Evolutionary conservation across 176 grass and related monocot species (phyloP), one percentile per base, ranked within the genome.

Genomic region (Canna indica): DNA sequence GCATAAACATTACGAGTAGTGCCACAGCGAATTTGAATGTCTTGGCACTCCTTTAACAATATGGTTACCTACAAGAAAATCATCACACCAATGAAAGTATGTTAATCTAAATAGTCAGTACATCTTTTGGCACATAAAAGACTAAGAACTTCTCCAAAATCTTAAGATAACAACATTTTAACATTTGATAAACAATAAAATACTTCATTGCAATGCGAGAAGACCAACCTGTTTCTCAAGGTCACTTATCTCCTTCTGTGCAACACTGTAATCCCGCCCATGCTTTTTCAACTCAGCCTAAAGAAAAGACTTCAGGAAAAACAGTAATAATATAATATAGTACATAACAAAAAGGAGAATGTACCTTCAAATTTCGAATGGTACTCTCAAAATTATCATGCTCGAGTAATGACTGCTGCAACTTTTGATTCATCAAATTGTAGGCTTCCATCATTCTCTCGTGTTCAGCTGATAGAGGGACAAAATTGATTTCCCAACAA

Each of bases 31-130:
- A 93, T 70, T 78, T 99, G 94, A 77, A 99, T 80, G 77, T 99
- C 86, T 86, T 90, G 89, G 63, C 90, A 99, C 73, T 99, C 94
- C 76, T 99, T 99, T 71, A 99, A 72, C 57, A 99, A 84, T 45
- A 99, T 73, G 83, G 90, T 62, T 4, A 99, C 67, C 94, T 99
- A 75, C 4, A 69, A 72, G 59, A 57, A 69, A 65, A 18, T 70
- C 44, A 50, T 31, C 28, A n/a, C 9, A 52, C 56, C 53, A 73
- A 63, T 27, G 6, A 36, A 64, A 64, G 47, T 14, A 54, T 36
- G n/a, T 59, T 24, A 29, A 59, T 59, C 56, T 59, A 11, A 59
- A 29, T 59, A 10, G 11, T 8, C 22, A 24, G 5, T 30, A n/a
- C 18, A 54, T 54, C 22, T n/a, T 54, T n/a, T 24, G 7, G 20